These are phyloP conservation scores for Boletus rufocinnamomeus DNA, from an alignment of 768 basidiomycete genomes.

Conservation along the genomic window DNA sequence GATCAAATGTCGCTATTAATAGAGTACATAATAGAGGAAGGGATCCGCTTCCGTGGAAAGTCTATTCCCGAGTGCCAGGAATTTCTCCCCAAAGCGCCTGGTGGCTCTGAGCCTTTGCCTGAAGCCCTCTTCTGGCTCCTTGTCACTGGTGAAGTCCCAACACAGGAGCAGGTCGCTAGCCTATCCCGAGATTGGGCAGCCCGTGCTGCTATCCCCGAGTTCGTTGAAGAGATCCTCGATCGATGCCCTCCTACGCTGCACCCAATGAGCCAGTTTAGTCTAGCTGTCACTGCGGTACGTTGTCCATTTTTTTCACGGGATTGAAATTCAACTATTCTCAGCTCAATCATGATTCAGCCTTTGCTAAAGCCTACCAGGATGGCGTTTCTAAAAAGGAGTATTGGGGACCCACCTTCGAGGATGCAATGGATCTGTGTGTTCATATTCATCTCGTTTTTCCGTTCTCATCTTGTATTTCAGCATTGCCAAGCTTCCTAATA, in stretches of 20 bases:
- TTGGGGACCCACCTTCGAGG: slow-evolving; percentile 93
- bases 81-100: slow-evolving; percentile 84
- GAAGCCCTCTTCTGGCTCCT: slow-evolving; percentile 96
- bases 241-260: slow-evolving; percentile 91
- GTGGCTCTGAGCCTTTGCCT: slow-evolving; percentile 88
- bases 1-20: not conserved
- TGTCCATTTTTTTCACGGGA: not conserved
- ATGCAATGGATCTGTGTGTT: slow-evolving; percentile 79
- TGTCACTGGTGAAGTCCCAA: slow-evolving; percentile 92
- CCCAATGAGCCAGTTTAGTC: slow-evolving; percentile 98
- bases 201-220: slow-evolving; percentile 85
- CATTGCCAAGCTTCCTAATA: slow-evolving; percentile 96
- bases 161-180: slow-evolving; percentile 80
- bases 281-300: slow-evolving; percentile 90
- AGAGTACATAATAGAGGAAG: slow-evolving; percentile 64
- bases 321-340: slow-evolving; percentile 30
- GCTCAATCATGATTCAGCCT: slow-evolving; percentile 95
- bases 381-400: slow-evolving; percentile 95
- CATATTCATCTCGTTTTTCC: not conserved
- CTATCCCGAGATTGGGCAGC: slow-evolving; percentile 96
- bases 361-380: slow-evolving; percentile 91
- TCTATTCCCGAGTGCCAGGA: slow-evolving; percentile 89
- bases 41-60: slow-evolving; percentile 97
- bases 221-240: slow-evolving; percentile 96
- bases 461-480: slow-evolving; percentile 39